Evolutionary conservation across 2,329 filamentous ascomycete genomes (phyloP).

Genomic region (Penicillium griseofulvum): DNA sequence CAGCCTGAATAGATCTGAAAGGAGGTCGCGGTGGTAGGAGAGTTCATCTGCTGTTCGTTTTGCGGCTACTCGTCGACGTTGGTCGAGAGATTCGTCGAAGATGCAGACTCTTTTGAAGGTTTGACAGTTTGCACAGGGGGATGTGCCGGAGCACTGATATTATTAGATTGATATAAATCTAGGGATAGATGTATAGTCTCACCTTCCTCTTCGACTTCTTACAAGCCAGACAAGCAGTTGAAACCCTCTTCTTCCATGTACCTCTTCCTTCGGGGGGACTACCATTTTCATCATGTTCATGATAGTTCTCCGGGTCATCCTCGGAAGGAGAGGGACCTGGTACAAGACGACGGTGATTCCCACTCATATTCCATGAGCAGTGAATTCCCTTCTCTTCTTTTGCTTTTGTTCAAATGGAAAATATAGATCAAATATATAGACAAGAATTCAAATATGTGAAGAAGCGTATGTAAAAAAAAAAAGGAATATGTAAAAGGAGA

Average conservation of each 20-base stretch:
- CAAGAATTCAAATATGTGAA: neutral
- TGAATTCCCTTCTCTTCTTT: neutral
- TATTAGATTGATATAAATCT: neutral
- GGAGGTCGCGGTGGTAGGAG: slow-evolving; percentile 39
- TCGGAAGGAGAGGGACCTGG: slow-evolving; percentile 24
- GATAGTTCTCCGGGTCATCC: neutral
- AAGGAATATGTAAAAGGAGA: neutral
- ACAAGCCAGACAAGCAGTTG: slow-evolving; percentile 41
- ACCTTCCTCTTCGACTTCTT: slow-evolving; percentile 44
- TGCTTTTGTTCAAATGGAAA: neutral
- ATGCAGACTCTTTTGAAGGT: slow-evolving; percentile 43
- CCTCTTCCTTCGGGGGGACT: slow-evolving; percentile 12
- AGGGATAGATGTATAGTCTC: neutral
- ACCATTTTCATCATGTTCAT: slow-evolving; percentile 6
- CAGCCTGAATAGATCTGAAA: slow-evolving; percentile 37
- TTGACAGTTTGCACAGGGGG: slow-evolving; percentile 41
- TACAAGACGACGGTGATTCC: slow-evolving; percentile 26
- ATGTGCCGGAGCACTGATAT: slow-evolving; percentile 36
- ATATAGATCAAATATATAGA: neutral
- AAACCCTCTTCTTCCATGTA: slow-evolving; percentile 38
- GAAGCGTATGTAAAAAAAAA: neutral
- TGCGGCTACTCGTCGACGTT: slow-evolving; percentile 42
- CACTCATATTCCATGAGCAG: slow-evolving; percentile 14
- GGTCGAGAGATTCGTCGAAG: slow-evolving; percentile 61
- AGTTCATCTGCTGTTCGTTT: slow-evolving; percentile 43